Conservation (phyloP, 441 rosid genomes). For the Gossypium trilobum region DNA sequence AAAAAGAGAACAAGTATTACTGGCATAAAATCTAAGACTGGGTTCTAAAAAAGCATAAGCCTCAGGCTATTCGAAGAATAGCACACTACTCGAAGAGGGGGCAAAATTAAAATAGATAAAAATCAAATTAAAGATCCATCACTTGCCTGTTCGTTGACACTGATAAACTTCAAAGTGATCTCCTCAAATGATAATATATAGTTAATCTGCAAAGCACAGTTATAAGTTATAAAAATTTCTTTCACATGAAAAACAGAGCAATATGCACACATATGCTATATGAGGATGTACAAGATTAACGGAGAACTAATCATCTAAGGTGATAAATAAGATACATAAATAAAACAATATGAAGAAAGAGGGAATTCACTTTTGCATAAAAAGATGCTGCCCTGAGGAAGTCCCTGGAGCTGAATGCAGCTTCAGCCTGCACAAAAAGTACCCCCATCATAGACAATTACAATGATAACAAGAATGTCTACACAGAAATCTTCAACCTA, state of each 20-base stretch:
- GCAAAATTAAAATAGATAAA: background rate
- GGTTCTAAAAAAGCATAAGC: background rate
- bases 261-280: background rate
- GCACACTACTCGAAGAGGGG: background rate
- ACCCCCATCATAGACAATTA: conserved; percentile 22
- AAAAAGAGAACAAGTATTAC: background rate
- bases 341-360: conserved; percentile 12
- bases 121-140: background rate
- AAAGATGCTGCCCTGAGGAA: conserved; percentile 91
- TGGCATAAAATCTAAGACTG: background rate
- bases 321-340: background rate
- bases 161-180: conserved; percentile 86
- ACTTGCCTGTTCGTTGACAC: conserved; percentile 72
- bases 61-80: background rate
- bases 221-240: conserved; percentile 12
- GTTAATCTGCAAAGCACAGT: conserved; percentile 57
- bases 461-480: conserved; percentile 15
- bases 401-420: conserved; percentile 74
- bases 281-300: background rate
- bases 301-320: background rate
- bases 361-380: conserved; percentile 68
- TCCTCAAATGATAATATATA: conserved; percentile 88
- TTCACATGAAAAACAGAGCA: conserved; percentile 1
- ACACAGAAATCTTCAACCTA: conserved; percentile 12
- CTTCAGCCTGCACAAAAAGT: conserved; percentile 73